Conservation (phyloP, 2,329 filamentous ascomycete genomes). For the Fusarium zealandicum region DNA sequence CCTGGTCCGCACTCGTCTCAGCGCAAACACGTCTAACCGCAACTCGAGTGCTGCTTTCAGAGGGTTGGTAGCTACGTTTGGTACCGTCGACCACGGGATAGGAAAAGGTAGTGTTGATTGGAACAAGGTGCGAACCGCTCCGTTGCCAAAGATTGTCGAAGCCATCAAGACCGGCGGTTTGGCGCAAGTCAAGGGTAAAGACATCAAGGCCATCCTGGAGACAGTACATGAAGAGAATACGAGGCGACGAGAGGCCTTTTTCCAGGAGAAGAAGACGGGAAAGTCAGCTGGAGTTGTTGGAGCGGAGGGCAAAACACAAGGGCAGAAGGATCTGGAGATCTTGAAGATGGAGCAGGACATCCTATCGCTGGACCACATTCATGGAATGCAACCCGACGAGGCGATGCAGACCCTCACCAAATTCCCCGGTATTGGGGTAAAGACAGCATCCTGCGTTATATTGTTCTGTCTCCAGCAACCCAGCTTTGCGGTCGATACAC, state of each 20-base stretch:
- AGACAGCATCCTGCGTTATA: conserved; percentile 42
- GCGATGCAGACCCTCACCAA: conserved; percentile 40
- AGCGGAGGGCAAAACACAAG: conserved; percentile 35
- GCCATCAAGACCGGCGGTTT: conserved; percentile 64
- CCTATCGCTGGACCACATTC: conserved; percentile 39
- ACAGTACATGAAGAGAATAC: conserved; percentile 39
- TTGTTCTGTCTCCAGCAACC: conserved; percentile 40
- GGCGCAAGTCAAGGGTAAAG: conserved; percentile 39
- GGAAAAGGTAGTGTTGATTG: conserved; percentile 40
- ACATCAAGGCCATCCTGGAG: conserved; percentile 40
- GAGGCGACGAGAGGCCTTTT: conserved; percentile 34
- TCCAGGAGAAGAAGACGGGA: conserved; percentile 34
- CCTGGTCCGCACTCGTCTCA: conserved; percentile 39
- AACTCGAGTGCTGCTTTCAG: conserved; percentile 41
- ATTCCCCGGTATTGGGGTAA: conserved; percentile 41
- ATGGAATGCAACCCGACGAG: conserved; percentile 40
- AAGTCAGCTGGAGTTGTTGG: conserved; percentile 23
- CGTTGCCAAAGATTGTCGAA: conserved; percentile 58
- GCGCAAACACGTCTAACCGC: conserved; percentile 38
- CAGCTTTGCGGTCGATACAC: conserved; percentile 42
- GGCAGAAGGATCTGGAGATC: conserved; percentile 40
- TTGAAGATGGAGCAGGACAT: conserved; percentile 38
- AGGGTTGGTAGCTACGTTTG: conserved; percentile 37
- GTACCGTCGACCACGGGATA: conserved; percentile 35
- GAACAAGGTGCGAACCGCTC: conserved; percentile 37